phyloP scores from a whole-genome alignment of 2,329 filamentous ascomycete genomes.

The Drechmeria coniospora region DNA sequence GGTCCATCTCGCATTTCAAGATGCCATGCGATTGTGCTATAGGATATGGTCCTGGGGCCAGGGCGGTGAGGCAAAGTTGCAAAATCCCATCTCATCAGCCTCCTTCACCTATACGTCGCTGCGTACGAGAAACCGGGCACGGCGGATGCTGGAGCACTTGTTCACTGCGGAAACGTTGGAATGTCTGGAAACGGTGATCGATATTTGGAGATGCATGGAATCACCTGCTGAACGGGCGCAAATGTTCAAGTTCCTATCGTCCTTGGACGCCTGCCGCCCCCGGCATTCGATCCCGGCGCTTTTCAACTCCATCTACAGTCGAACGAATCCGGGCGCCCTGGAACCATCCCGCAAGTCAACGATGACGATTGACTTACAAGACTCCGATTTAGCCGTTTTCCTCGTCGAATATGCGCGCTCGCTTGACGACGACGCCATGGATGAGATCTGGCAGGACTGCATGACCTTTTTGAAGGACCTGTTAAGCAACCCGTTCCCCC shows the following conservation, averaged over 20 bases:
- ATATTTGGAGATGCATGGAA: slow-evolving; percentile 54
- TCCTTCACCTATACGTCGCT: slow-evolving; percentile 86
- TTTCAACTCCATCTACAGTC: slow-evolving; percentile 91
- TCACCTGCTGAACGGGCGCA: slow-evolving; percentile 37
- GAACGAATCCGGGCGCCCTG: slow-evolving; percentile 70
- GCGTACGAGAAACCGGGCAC: slow-evolving; percentile 76
- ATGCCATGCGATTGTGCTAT: slow-evolving; percentile 84
- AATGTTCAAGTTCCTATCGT: slow-evolving; percentile 76
- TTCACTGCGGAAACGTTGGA: slow-evolving; percentile 87
- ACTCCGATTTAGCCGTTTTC: slow-evolving; percentile 75
- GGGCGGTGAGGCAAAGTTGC: slow-evolving; percentile 37
- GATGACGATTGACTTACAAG: slow-evolving; percentile 68
- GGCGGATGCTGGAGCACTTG: slow-evolving; percentile 79
- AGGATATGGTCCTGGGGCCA: slow-evolving; percentile 90
- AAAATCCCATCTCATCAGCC: slow-evolving; percentile 54
- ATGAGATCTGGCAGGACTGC: slow-evolving; percentile 95
- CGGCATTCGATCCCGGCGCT: slow-evolving; percentile 86
- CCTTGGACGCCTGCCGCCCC: slow-evolving; percentile 78
- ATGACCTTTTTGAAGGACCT: slow-evolving; percentile 82
- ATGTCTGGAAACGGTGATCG: slow-evolving; percentile 80
- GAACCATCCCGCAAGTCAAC: slow-evolving; percentile 73
- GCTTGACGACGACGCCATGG: slow-evolving; percentile 90
- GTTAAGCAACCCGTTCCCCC: slow-evolving; percentile 83
- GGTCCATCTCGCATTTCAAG: slow-evolving; percentile 90
- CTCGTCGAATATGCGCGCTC: slow-evolving; percentile 80